A percentile compares a stretch with the other conserved stretches of the same genome.
These are phyloP conservation scores for Candida nanaspora DNA, from an alignment of 805 yeast species.

Conservation along the genomic window DNA sequence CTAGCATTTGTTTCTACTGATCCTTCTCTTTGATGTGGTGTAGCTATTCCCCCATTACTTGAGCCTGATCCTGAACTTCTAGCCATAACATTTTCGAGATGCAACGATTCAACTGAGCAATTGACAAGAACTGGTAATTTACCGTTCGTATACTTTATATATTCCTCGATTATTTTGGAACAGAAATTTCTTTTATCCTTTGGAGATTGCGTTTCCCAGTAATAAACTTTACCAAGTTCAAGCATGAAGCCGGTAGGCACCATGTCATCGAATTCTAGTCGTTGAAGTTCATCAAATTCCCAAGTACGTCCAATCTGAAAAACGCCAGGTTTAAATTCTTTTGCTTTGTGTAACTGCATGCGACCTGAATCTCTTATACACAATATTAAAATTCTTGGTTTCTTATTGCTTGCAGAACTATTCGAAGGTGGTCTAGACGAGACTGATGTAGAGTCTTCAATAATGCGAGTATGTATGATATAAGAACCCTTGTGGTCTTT, in stretches of 20 bases:
- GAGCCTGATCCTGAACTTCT: background rate
- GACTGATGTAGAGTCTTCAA: conserved; percentile 70
- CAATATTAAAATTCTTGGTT: conserved; percentile 53
- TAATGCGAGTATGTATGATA: conserved; percentile 67
- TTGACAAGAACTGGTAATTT: conserved; percentile 43
- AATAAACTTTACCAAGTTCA: conserved; percentile 68
- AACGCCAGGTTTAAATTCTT: conserved; percentile 64
- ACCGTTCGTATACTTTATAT: conserved; percentile 48
- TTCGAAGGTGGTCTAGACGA: conserved; percentile 58
- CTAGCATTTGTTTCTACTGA: background rate
- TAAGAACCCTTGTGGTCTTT: conserved; percentile 26
- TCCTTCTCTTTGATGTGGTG: background rate
- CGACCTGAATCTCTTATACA: conserved; percentile 62
- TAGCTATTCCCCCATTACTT: background rate
- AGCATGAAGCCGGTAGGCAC: conserved; percentile 52
- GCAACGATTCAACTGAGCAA: conserved; percentile 34
- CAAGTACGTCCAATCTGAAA: conserved; percentile 92
- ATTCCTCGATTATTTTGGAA: conserved; percentile 43
- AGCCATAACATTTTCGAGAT: conserved; percentile 9
- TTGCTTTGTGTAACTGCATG: conserved; percentile 76
- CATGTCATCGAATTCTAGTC: conserved; percentile 45
- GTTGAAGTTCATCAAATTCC: conserved; percentile 66
- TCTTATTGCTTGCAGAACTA: conserved; percentile 41
- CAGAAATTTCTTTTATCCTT: conserved; percentile 55
- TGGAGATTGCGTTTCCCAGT: conserved; percentile 65